Base-by-base conservation (phyloP, 768 basidiomycete species). In the Brasilioporus rufonigricans region DNA sequence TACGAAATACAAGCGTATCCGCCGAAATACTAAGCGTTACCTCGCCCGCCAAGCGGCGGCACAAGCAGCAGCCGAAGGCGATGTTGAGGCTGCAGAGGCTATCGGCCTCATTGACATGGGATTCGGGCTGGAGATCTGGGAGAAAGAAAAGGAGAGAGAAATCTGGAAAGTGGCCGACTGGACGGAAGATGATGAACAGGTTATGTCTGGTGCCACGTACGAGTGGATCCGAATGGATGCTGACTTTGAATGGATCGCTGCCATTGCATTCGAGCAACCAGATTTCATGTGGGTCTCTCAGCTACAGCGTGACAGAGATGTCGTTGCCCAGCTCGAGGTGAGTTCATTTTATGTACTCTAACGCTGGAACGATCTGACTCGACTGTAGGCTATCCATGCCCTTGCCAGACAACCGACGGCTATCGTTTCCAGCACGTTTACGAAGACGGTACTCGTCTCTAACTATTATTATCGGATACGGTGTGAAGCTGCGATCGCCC, bases 201-300 rank as follows among this genome's bases (percentile, higher is more conserved):
- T 81, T 40, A 96, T 98, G 92, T 86, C 89, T 36, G 91, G 91
- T 18, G 95, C 96, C 58, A 96, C 93, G 4, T 99, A 98, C 71
- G 97, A 99, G 73, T 99, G 96, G 96, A 98, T 99, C 55, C 79
- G 97, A 58, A 91, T 98, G 80, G 97, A 99, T 66, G 94, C 97
- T 16, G 97, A 99, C 68, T 95, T 97, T 70, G 97, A 99, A 74
- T 99, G 97, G 97, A 90, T 98, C 51, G 89, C 92, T n/a, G 81
- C 80, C 36, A 82, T 98, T 57, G 85, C 85, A 58, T 98, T 96
- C 59, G 90, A 95, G 48, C 93, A 98, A 74, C 93, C 92, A 40
- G 94, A 95, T 75, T 98, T 94, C 65, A 96, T 96, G 92, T 99
- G 95, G 94, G 90, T 96, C 21, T 92, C 88, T 38, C 97, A 98